Evolutionary conservation across 495 filamentous ascomycete genomes (phyloP).

Genomic region (Hyaloscypha bicolor): DNA sequence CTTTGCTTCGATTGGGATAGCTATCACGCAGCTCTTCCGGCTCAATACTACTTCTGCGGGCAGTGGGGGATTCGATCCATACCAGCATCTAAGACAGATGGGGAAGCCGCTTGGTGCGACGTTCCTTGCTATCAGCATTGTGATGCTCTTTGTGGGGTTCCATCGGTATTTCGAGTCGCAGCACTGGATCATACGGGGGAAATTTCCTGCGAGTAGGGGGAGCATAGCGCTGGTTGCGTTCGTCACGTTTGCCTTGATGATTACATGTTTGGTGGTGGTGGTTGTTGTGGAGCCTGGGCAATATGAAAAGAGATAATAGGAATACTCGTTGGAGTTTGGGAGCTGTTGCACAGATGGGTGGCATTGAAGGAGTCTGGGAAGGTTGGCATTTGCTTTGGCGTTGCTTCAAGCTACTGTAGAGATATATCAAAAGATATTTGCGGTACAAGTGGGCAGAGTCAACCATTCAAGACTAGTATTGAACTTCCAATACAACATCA

Average conservation of each 20-base stretch:
- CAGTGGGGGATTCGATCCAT: slow-evolving; percentile 21
- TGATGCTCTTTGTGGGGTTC: slow-evolving; percentile 82
- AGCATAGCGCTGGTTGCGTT: slow-evolving; percentile 78
- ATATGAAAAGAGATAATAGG: slow-evolving; percentile 40
- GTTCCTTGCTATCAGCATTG: slow-evolving; percentile 84
- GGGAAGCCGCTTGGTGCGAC: slow-evolving; percentile 94
- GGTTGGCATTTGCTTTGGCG: background rate
- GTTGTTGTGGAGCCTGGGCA: slow-evolving; percentile 61
- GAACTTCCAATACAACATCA: no score
- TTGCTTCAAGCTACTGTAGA: background rate
- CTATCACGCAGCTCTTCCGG: slow-evolving; percentile 93
- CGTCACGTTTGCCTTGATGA: slow-evolving; percentile 69
- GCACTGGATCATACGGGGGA: slow-evolving; percentile 90
- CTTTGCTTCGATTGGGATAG: slow-evolving; percentile 95
- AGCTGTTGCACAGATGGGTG: background rate
- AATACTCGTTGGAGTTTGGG: background rate
- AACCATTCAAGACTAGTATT: no score
- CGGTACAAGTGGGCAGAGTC: no score
- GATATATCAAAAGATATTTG: background rate
- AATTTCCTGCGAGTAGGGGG: slow-evolving; percentile 90
- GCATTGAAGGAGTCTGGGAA: no score
- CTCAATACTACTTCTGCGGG: slow-evolving; percentile 68
- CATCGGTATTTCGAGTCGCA: slow-evolving; percentile 63
- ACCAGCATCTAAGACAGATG: slow-evolving; percentile 62
- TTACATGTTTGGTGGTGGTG: slow-evolving; percentile 71